Base-by-base conservation (phyloP, 129 eudicot species). In the Artemisia tridentata region DNA sequence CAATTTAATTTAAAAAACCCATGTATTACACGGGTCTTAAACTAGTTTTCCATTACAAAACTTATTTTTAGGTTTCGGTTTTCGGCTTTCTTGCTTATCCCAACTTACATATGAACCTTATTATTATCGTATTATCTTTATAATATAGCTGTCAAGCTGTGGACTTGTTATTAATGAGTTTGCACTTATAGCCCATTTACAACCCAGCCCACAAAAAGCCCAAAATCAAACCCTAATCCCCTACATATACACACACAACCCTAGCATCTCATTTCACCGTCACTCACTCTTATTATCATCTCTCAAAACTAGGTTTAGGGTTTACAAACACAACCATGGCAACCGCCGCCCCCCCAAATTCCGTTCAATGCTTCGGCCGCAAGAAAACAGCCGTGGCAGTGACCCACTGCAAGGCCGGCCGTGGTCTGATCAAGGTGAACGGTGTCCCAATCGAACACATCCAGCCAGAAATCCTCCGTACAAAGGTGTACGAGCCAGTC, bases 341-440 rank as follows among this genome's bases (percentile, higher is more conserved):
- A 29, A 25, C 85, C 5, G 23, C 83, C 7, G 67, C 82, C 1
- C 72, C 81, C 15, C 57, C 76, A 0, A 84, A 85, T 15, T 82
- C 90, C 71, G 95, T 88, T 8, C 95, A 88, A 56, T 88, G 95
- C 69, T 88, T 88, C 78, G 95, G 95, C 64, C 80, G 95, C 8
- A 88, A 88, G 91, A 88, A 88, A 67, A 85, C 91, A 5, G 95
- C 95, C 57, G 95, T 88, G 0, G 95, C 95, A 14, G 95, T 88
- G 2, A 85, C 91, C 2, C 87, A 88, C 91, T 88, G 96, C 91
- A 88, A 88, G 73, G 81, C 83, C 48, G 96, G 96, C 56, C 84
- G 83, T 16, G 96, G 96, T 0, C 68, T 88, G 15, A 85, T 88
- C 71, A 88, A 88, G 72, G 84, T 88, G 82, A 88, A 88, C 61